Evolutionary conservation across 1,284 basidiomycete species (phyloP), one percentile per base, ranked within the genome.

Genomic region (Jaminaea rosea): DNA sequence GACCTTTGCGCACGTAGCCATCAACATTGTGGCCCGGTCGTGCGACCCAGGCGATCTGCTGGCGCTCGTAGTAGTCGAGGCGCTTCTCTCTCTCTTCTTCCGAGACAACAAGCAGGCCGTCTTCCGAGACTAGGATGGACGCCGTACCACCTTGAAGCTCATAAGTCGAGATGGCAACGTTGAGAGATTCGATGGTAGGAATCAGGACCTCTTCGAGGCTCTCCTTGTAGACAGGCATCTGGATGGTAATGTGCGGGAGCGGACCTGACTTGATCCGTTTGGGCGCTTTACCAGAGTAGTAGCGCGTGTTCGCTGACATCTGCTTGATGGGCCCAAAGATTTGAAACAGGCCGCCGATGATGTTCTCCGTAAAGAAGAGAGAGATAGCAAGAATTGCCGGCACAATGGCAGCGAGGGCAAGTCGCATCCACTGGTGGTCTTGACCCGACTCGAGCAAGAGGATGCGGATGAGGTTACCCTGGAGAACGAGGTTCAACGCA

Each of bases 81-180:
- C 88, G 82, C 36, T 79, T 79, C 34, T 82, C 78, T 24, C 81
- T 81, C 52, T 87, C 84, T 36, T 79, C 80, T 19, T 80, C 77
- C 45, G 76, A 74, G 49, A 88, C 74, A 4, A 82, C 57, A 66
- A 83, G 81, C 55, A 84, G 72, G 50, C 87, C 88, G 68, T 88
- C 85, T 56, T 88, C 86, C 62, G 86, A 84, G n/a, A 88, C 77
- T 51, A 88, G 79, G 63, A 88, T 86, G 19, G 80, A 76, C 4
- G 84, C 86, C 0, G 84, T 84, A 9, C 86, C 86, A 19, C 86
- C 86, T 66, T 88, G 86, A 1, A 85, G 79, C 17, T 86, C 85
- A 67, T 88, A 88, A 1, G 85, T 87, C 67, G 86, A 85, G 82
- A 89, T 88, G 0, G 87, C 87, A 70, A 82, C 83, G 76, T 89